Base-by-base conservation (phyloP, 2,329 filamentous ascomycete species). In the Macrophomina pseudophaseolina region DNA sequence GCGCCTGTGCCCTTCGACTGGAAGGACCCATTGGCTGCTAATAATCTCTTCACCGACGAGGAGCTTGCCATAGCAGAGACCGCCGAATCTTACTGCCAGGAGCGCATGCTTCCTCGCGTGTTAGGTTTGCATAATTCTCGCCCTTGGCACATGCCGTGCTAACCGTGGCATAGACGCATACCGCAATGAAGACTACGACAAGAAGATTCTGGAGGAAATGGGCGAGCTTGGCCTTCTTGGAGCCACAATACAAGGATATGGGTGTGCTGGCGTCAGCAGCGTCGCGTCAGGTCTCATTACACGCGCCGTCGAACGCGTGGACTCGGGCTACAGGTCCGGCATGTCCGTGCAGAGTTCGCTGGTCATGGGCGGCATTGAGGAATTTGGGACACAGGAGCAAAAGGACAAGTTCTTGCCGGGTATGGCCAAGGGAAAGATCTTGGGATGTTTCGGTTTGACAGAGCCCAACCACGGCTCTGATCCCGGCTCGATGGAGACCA, bases 401-500 rank as follows among this genome's bases (percentile, higher is more conserved):
- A 97, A 97, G 80, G 90, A 97, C 70, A 91, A 87, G 71, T 93
- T 92, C 72, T 82, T 97, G 14, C 92, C 93, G 0, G 82, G 85
- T 16, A 89, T 97, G 85, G 93, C 93, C 30, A 91, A 91, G 78
- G 93, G 93, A 6, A 91, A 92, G 75, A 79, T 94, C 5, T 80
- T 97, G 2, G 93, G 93, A 51, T 93, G 91, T 70, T 97, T 97
- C 80, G 93, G 94, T 28, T 80, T 97, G 73, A 97, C 94, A 1
- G 93, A 97, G 79, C 93, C 94, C 65, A 96, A 97, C 78, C 93
- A 97, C 77, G 93, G 93, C 68, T 95, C 91, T 66, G 94, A 97
- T 75, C 93, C 93, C 5, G 93, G 93, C 14, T 92, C 90, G 42
- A 94, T 97, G 92, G 93, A 97, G 84, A 93, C 90, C 5, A 85